Percentiles rank a stretch among this genome's conserved stretches.
Evolutionary conservation across 306 rosid genomes (phyloP).

Genomic region (Cicer judaicum): DNA sequence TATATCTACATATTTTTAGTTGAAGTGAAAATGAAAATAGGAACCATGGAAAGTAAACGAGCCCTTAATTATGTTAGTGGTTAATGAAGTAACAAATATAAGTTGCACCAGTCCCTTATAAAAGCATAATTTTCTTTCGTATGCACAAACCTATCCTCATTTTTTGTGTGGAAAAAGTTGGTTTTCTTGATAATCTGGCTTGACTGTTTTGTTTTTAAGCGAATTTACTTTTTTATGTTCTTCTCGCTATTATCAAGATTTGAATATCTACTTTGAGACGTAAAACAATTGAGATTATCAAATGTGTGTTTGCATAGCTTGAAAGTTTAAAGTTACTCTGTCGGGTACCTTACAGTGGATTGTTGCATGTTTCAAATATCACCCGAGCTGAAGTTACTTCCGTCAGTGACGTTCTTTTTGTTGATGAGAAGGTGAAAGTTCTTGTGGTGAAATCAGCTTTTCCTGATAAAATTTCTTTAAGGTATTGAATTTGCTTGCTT

Average conservation of each 20-base stretch:
- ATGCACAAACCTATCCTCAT: too few species aligned
- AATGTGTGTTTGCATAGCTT: not conserved
- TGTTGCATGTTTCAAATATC: constrained; percentile 90
- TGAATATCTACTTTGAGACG: constrained; percentile 12
- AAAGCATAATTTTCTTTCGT: too few species aligned
- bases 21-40: too few species aligned
- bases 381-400: constrained; percentile 64
- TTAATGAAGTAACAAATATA: too few species aligned
- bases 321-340: constrained; percentile 31
- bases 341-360: constrained; percentile 65
- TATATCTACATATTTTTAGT: too few species aligned
- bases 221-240: not conserved
- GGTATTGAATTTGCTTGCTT: constrained; percentile 56
- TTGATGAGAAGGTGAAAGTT: constrained; percentile 79
- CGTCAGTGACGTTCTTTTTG: constrained; percentile 66
- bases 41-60: too few species aligned
- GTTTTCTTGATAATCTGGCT: constrained; percentile 2
- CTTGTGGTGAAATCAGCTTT: constrained; percentile 79
- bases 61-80: too few species aligned
- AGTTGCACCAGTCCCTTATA: too few species aligned
- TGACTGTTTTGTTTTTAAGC: constrained; percentile 5
- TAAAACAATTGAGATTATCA: constrained; percentile 11
- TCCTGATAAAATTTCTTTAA: constrained; percentile 85
- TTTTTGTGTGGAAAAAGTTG: not conserved
- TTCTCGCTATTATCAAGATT: constrained; percentile 18